Evolutionary conservation across 2,329 filamentous ascomycete genomes (phyloP).

Genomic region (Colletotrichum liaoningense): DNA sequence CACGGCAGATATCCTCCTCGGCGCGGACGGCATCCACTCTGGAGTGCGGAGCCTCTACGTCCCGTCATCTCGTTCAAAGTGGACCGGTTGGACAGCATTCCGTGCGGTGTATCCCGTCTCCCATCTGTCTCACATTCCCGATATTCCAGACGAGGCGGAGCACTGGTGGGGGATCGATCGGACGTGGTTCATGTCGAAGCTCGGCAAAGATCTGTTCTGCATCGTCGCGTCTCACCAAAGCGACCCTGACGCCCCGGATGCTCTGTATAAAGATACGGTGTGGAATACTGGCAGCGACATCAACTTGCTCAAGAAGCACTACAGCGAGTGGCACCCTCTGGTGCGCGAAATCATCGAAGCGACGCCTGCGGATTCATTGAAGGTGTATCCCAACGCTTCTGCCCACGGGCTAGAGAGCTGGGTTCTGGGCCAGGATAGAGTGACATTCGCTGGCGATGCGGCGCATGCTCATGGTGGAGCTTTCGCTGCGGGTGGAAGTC

Average conservation of each 20-base stretch:
- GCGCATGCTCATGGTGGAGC: conserved; percentile 55
- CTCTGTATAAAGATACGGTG: conserved; percentile 42
- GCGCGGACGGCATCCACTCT: conserved; percentile 65
- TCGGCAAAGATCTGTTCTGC: conserved; percentile 55
- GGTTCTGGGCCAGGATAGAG: conserved; percentile 49
- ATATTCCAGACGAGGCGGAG: conserved; percentile 53
- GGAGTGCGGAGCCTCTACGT: conserved; percentile 56
- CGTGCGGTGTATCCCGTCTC: conserved; percentile 56
- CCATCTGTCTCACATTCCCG: conserved; percentile 51
- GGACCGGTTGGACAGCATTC: conserved; percentile 57
- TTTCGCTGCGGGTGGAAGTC: conserved; percentile 52
- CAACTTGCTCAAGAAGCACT: conserved; percentile 48
- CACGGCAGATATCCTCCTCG: conserved; percentile 60
- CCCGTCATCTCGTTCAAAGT: conserved; percentile 50
- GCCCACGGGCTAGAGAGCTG: conserved; percentile 53
- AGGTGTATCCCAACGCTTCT: conserved; percentile 55
- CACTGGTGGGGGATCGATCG: conserved; percentile 57
- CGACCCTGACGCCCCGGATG: conserved; percentile 46
- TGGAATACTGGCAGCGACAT: conserved; percentile 55
- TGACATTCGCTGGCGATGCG: conserved; percentile 53
- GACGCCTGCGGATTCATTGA: conserved; percentile 48
- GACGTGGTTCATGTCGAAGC: conserved; percentile 55
- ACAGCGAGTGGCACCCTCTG: conserved; percentile 55
- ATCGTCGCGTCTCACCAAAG: conserved; percentile 55
- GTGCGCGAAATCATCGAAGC: conserved; percentile 52